A percentile compares a stretch with the other conserved stretches of the same genome.
These are phyloP conservation scores for Fusarium pseudograminearum DNA, from an alignment of 2,329 filamentous ascomycete species.

Conservation along the genomic window DNA sequence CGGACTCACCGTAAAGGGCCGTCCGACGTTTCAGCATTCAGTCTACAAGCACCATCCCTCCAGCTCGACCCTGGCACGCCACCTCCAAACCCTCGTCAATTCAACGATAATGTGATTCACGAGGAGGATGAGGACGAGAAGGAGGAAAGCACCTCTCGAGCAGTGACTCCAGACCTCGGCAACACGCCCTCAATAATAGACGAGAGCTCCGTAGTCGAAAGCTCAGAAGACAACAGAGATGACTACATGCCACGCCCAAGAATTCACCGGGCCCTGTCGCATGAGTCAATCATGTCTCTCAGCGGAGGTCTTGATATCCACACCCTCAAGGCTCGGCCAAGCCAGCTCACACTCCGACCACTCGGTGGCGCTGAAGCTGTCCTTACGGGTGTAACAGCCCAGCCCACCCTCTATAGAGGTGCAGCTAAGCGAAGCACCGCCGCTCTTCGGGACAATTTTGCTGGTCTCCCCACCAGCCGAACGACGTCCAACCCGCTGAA, in stretches of 20 bases:
- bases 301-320: constrained; percentile 92
- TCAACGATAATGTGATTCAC: constrained; percentile 51
- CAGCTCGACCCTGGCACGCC: constrained; percentile 53
- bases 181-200: constrained; percentile 52
- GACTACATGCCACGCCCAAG: constrained; percentile 56
- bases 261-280: constrained; percentile 77
- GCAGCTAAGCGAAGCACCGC: constrained; percentile 64
- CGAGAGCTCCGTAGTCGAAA: constrained; percentile 51
- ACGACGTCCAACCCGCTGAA: constrained; percentile 51
- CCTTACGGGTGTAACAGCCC: constrained; percentile 69
- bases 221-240: constrained; percentile 50
- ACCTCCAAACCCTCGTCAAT: constrained; percentile 38
- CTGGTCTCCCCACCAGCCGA: constrained; percentile 53
- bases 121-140: constrained; percentile 55
- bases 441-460: constrained; percentile 69
- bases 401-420: constrained; percentile 65
- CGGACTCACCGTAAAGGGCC: constrained; percentile 65
- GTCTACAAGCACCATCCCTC: constrained; percentile 56
- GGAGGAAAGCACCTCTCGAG: constrained; percentile 35
- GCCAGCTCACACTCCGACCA: constrained; percentile 73
- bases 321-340: constrained; percentile 79
- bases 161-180: constrained; percentile 43
- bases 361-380: constrained; percentile 67
- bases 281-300: constrained; percentile 90
- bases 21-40: constrained; percentile 67